A percentile compares a stretch with the other conserved stretches of the same genome.
Conservation (phyloP, 2,329 filamentous ascomycete species). For the Ascochyta fabae region DNA sequence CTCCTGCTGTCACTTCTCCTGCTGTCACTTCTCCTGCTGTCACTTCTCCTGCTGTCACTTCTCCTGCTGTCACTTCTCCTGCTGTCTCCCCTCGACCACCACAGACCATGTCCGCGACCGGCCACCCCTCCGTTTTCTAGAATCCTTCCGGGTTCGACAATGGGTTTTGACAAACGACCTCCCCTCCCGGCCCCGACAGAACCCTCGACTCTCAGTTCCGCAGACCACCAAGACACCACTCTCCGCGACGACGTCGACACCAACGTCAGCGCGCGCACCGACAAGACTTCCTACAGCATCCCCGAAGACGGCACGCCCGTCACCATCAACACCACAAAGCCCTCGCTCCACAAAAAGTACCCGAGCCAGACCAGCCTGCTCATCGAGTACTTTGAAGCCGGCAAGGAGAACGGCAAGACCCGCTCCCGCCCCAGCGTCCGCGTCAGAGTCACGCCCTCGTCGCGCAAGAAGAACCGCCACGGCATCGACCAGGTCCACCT, state of each 20-base stretch:
- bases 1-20: too few relatives aligned
- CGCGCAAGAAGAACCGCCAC: constrained; percentile 57
- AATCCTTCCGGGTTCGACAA: constrained; percentile 43
- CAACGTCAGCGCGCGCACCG: constrained; percentile 72
- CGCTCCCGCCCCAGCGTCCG: constrained; percentile 82
- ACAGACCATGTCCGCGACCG: constrained; percentile 40
- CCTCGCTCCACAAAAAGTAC: constrained; percentile 61
- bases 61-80: too few relatives aligned
- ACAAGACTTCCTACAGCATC: constrained; percentile 77
- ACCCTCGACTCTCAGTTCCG: constrained; percentile 68
- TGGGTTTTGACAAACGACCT: constrained; percentile 59
- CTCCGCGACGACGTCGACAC: constrained; percentile 63
- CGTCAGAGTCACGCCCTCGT: constrained; percentile 76
- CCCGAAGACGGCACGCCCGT: constrained; percentile 89
- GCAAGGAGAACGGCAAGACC: constrained; percentile 66
- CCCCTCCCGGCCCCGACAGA: constrained; percentile 82
- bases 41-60: too few relatives aligned
- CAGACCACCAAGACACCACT: constrained; percentile 59
- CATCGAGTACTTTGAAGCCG: constrained; percentile 93
- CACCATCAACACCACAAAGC: constrained; percentile 80
- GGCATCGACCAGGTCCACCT: constrained; percentile 84
- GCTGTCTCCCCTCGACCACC: constrained; percentile 1
- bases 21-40: too few relatives aligned
- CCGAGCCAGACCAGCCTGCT: constrained; percentile 86
- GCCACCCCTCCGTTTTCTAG: constrained; percentile 35